Evolutionary conservation across 352 stramenopile species (phyloP).

Genomic region (Pythium insidiosum): DNA sequence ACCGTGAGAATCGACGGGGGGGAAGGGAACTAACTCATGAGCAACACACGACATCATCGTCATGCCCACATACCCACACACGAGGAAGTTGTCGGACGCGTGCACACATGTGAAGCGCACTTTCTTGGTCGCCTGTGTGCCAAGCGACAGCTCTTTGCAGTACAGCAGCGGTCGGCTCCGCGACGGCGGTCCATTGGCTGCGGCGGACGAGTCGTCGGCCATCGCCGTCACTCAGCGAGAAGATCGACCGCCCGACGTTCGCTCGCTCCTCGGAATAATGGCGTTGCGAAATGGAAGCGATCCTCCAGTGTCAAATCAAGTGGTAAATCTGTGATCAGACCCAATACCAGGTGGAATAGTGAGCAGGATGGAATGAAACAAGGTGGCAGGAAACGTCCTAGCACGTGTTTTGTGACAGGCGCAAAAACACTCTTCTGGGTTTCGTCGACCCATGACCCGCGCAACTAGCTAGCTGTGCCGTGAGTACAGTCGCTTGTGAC

Average conservation of each 20-base stretch:
- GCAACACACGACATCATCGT: background rate
- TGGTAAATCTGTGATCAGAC: no score
- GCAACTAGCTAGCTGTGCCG: no score
- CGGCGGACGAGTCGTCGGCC: constrained; percentile 15
- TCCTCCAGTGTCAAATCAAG: no score
- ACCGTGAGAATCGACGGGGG: background rate
- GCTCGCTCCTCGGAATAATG: no score
- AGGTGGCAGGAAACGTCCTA: constrained; percentile 1
- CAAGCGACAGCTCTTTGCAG: constrained; percentile 57
- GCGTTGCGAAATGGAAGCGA: no score
- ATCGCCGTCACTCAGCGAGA: no score
- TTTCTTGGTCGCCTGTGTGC: constrained; percentile 42
- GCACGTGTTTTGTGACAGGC: constrained; percentile 18
- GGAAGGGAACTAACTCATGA: background rate
- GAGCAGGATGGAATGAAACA: no score
- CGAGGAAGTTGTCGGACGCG: constrained; percentile 80
- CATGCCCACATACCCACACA: constrained; percentile 49
- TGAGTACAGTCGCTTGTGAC: background rate
- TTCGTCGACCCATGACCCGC: no score
- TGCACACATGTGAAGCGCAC: constrained; percentile 75
- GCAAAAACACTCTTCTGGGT: constrained; percentile 2
- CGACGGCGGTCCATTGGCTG: constrained; percentile 1
- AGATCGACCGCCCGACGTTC: no score
- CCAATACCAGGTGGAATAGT: no score
- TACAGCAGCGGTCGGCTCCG: constrained; percentile 58